phyloP scores from a whole-genome alignment of 2,329 filamentous ascomycete genomes.

The Colletotrichum tanaceti region DNA sequence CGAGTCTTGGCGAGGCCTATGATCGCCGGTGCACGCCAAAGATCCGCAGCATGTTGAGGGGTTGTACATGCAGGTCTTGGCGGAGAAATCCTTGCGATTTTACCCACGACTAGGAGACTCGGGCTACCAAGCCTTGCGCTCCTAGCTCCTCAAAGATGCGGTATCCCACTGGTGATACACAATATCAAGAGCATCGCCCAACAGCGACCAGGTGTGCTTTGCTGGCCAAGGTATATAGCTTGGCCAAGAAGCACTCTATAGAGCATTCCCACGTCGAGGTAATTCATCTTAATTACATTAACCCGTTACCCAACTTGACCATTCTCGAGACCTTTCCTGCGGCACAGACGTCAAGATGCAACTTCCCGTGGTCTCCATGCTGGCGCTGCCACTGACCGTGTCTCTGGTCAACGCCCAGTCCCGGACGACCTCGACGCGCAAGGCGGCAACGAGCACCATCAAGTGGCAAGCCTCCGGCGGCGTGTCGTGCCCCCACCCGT shows the following conservation, averaged over 20 bases:
- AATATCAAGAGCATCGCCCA: neutral
- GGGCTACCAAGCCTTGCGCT: neutral
- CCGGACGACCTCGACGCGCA: constrained; percentile 10
- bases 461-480: constrained; percentile 31
- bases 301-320: too few relatives aligned
- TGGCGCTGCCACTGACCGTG: neutral
- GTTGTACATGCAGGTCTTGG: neutral
- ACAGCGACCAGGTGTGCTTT: too few relatives aligned
- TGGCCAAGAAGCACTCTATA: neutral
- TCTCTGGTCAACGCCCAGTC: constrained; percentile 1
- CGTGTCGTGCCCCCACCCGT: constrained; percentile 24
- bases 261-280: neutral
- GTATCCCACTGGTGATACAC: too few relatives aligned
- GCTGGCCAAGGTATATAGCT: neutral
- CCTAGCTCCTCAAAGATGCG: neutral
- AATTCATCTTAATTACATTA: too few relatives aligned
- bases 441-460: constrained; percentile 16
- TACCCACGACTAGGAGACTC: constrained; percentile 6
- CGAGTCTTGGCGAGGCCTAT: constrained; percentile 1
- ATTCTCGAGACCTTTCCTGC: neutral
- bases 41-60: neutral
- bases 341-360: neutral
- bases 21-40: neutral
- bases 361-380: neutral
- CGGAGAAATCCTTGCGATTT: neutral